Conservation (phyloP, 106 monocot genomes). For the Narthecium ossifragum region DNA sequence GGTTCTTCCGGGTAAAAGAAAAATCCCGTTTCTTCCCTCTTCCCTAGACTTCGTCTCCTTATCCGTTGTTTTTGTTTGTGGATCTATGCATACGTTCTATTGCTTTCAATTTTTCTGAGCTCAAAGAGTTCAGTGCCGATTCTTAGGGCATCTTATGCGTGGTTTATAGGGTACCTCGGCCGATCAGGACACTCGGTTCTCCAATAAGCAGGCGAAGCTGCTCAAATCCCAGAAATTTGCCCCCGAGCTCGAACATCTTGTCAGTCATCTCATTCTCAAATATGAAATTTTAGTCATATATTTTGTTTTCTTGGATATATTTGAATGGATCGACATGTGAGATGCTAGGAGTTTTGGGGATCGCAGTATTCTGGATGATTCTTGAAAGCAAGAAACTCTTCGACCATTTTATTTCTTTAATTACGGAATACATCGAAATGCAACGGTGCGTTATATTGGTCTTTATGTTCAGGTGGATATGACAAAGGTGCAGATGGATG, state of each 20-base stretch:
- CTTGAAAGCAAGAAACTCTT: too few relatives aligned
- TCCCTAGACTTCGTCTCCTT: neutral
- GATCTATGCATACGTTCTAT: neutral
- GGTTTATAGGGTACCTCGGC: slow-evolving; percentile 76
- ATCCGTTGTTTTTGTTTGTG: neutral
- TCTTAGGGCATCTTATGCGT: too few relatives aligned
- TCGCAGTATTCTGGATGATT: too few relatives aligned
- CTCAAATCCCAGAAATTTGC: slow-evolving; percentile 92
- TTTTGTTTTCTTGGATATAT: too few relatives aligned
- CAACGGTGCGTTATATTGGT: too few relatives aligned
- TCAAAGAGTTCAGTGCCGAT: slow-evolving; percentile 7
- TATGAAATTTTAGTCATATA: too few relatives aligned
- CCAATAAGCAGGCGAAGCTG: slow-evolving; percentile 99
- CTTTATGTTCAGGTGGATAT: slow-evolving; percentile 62
- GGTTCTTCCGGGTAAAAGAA: slow-evolving; percentile 77
- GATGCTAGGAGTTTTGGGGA: too few relatives aligned
- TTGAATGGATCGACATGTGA: neutral
- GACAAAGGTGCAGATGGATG: slow-evolving; percentile 94
- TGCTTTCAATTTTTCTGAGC: slow-evolving; percentile 8
- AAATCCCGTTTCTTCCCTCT: neutral
- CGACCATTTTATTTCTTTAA: too few relatives aligned
- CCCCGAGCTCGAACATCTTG: slow-evolving; percentile 81
- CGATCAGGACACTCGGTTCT: slow-evolving; percentile 98
- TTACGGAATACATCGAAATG: too few relatives aligned
- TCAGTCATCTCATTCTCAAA: too few relatives aligned